phyloP scores from a whole-genome alignment of 108 stramenopile genomes.

The Chaetoceros tenuissimus region DNA sequence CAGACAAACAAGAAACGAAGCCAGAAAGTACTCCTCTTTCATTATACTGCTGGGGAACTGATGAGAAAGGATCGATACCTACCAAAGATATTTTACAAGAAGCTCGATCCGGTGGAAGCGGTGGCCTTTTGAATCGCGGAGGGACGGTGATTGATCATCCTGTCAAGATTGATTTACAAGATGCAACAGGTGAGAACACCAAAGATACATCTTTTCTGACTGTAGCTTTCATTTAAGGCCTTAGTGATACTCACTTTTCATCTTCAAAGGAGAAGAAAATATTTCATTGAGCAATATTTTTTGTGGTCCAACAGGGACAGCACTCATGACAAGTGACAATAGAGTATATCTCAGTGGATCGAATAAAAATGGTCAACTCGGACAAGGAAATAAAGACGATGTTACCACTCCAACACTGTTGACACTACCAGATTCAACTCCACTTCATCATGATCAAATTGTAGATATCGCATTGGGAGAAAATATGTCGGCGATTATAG shows the following conservation, averaged over 20 bases:
- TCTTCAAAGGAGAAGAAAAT: background rate
- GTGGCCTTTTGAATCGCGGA: background rate
- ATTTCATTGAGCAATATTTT: constrained; percentile 9
- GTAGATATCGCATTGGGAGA: constrained; percentile 37
- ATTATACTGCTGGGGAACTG: constrained; percentile 43
- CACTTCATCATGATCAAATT: constrained; percentile 14
- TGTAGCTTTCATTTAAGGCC: no score
- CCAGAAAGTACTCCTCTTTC: constrained; percentile 1
- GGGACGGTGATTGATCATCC: background rate
- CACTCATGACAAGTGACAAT: constrained; percentile 38
- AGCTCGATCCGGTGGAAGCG: background rate
- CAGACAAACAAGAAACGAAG: no score
- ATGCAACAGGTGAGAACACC: background rate
- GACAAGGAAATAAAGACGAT: constrained; percentile 33
- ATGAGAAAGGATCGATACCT: constrained; percentile 18
- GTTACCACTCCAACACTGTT: constrained; percentile 20
- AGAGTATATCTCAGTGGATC: constrained; percentile 45
- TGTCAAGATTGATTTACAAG: constrained; percentile 1
- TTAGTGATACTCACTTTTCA: no score
- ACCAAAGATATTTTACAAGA: background rate
- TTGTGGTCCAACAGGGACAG: constrained; percentile 64
- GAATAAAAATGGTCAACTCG: constrained; percentile 73
- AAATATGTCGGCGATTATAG: constrained; percentile 46
- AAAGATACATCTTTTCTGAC: background rate
- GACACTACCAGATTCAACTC: background rate